Evolutionary conservation across 2,329 filamentous ascomycete genomes (phyloP).

Genomic region (Cordyceps cicadae): DNA sequence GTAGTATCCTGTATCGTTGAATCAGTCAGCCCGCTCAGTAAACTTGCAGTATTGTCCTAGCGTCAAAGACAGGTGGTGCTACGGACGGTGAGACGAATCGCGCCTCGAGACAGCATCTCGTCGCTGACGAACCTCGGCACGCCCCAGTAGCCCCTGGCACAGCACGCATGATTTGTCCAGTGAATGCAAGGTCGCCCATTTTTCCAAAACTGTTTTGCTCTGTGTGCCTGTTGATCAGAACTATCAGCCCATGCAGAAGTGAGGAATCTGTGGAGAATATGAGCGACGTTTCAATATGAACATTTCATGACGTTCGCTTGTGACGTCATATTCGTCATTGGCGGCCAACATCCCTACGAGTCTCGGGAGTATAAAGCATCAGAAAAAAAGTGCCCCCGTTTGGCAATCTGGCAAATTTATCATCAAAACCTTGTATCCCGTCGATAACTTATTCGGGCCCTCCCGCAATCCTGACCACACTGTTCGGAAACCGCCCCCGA

Average conservation of each 20-base stretch:
- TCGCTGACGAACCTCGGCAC: too few species aligned
- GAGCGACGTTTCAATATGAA: too few species aligned
- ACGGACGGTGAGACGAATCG: too few species aligned
- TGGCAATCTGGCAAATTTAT: not conserved
- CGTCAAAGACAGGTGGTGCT: too few species aligned
- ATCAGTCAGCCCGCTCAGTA: too few species aligned
- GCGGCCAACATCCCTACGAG: slow-evolving; percentile 5
- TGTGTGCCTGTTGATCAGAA: not conserved
- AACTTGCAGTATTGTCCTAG: too few species aligned
- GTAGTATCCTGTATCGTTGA: too few species aligned
- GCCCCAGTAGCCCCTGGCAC: too few species aligned
- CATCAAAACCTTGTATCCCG: not conserved
- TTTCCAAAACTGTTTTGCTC: not conserved
- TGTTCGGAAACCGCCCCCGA: not conserved
- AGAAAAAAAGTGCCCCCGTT: not conserved
- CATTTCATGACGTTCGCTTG: not conserved
- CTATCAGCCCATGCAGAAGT: not conserved
- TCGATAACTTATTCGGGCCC: not conserved
- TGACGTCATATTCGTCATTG: slow-evolving; percentile 13
- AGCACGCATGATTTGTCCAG: not conserved
- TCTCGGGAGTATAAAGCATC: not conserved
- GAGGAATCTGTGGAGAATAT: not conserved
- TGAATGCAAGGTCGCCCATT: not conserved
- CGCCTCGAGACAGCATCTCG: too few species aligned
- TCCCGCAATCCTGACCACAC: not conserved